Base-by-base conservation (phyloP, 768 basidiomycete genomes). In the Hericium coralloides region DNA sequence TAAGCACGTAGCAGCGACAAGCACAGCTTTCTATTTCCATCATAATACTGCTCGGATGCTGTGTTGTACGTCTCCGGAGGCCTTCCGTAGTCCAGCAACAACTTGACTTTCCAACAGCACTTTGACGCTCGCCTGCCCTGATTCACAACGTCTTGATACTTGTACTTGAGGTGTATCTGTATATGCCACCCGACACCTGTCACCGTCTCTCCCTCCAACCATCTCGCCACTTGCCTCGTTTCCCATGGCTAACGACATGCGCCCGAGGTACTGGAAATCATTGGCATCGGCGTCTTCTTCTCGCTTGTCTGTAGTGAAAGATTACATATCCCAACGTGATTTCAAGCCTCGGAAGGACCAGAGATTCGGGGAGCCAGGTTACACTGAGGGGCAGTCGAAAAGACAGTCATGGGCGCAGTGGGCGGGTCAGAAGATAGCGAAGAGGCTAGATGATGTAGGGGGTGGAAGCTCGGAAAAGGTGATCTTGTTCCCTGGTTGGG, bases 401-500 rank as follows among this genome's bases (percentile, higher is more conserved):
- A 67, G 55, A 56, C 79, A 79, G 58, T 72, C 73, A 39, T 86
- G 82, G 83, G 69, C 77, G 52, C 76, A 79, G 23, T 88, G 86
- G 84, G 82, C 84, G 4, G 77, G 79, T 3, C 75, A 83, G 69
- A 85, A 67, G 57, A 45, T 71, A 3, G 58, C 63, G 60, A 59
- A 53, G 62, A 53, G 60, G 63, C 36, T 48, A n/a, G 65, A 62
- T 6, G 49, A 59, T 38, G 55, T 62, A n/a, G 31, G 26, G 9
- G 69, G 60, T 31, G 45, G 66, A 3, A 60, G 62, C 37, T 55
- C 65, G 17, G 84, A 87, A 61, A 73, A 74, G 41, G 64, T 87
- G 3, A 73, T 76, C 17, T 65, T 91, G 22, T 92, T 92, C 70
- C 91, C 91, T 4, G 89, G 91, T 2, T 93, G 89, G 88, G 91